Base-by-base conservation (phyloP, 306 rosid species). In the Amphicarpaea edgeworthii region DNA sequence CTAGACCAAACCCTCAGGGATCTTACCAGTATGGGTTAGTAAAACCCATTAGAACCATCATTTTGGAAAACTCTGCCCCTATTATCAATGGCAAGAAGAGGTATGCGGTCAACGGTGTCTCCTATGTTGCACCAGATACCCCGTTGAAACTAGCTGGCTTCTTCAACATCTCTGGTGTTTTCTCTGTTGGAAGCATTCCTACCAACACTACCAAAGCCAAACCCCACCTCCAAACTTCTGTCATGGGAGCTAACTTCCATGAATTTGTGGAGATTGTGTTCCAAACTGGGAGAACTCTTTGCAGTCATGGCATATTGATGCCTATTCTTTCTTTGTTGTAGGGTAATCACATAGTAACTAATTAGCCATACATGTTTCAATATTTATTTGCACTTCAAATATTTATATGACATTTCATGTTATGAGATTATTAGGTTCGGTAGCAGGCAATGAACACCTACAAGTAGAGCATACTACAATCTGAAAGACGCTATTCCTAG, bases 1-100 rank as follows among this genome's bases (percentile, higher is more conserved):
- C 94, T 7, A 86, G 92, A 75, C 96, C 93, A 2, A 91, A 91
- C 71, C 93, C 93, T 1, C 91, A 88, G 76, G 93, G 96, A 12
- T 91, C 93, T 6, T 91, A 85, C 86, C 90, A 77, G 73, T 91
- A 91, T n/a, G 93, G 96, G 19, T 16, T 85, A 82, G 83, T 89
- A 76, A 87, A 82, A 10, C 87, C 97, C 10, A 75, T 75, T 43
- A 75, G 88, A 51, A 91, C 92, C 24, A 87, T 91, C 57, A 34
- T 87, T 61, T 82, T 91, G 10, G 87, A 83, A 7, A 89, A 87
- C 85, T 86, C 92, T 58, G 87, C 87, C 90, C 89, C 88, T n/a
- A 43, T 23, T 41, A 87, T 91, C 17, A 89, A 89, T 62, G 94
- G 92, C 6, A 89, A 91, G 81, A 87, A 84, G 80, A 84, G 94